Conservation (phyloP, 305 asterid species). For the Solanum hybrid region DNA sequence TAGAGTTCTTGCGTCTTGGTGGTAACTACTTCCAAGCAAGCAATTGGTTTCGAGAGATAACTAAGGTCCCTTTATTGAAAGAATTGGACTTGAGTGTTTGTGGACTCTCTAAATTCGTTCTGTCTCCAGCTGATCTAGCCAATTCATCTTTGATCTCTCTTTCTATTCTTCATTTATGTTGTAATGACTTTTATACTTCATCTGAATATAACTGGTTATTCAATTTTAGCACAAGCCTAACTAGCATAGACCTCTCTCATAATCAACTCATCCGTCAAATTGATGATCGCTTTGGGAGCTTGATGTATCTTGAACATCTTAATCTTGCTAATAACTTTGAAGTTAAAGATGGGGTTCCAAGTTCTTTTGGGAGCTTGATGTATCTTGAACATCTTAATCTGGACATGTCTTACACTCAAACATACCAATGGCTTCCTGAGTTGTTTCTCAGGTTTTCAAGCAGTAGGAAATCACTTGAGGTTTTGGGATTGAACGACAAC, state of each 20-base stretch:
- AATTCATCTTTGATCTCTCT: neutral
- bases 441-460: neutral
- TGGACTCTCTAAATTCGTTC: neutral
- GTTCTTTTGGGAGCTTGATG: slow-evolving; percentile 9
- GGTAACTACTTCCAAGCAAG: neutral
- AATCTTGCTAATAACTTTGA: slow-evolving; percentile 1
- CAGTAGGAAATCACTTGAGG: neutral
- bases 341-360: slow-evolving; percentile 9
- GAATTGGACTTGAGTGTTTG: neutral
- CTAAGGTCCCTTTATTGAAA: slow-evolving; percentile 2
- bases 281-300: slow-evolving; percentile 19
- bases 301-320: slow-evolving; percentile 18
- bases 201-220: neutral
- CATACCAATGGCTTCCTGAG: slow-evolving; percentile 3
- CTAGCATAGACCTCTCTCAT: neutral
- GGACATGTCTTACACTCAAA: neutral
- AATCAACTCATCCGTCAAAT: slow-evolving; percentile 6
- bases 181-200: neutral
- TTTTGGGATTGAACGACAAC: slow-evolving; percentile 6
- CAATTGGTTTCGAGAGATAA: neutral
- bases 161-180: neutral
- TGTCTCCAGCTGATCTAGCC: neutral
- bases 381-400: neutral
- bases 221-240: neutral
- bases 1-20: neutral